phyloP scores from a whole-genome alignment of 148 eudicot genomes.

The Diospyros kaki region DNA sequence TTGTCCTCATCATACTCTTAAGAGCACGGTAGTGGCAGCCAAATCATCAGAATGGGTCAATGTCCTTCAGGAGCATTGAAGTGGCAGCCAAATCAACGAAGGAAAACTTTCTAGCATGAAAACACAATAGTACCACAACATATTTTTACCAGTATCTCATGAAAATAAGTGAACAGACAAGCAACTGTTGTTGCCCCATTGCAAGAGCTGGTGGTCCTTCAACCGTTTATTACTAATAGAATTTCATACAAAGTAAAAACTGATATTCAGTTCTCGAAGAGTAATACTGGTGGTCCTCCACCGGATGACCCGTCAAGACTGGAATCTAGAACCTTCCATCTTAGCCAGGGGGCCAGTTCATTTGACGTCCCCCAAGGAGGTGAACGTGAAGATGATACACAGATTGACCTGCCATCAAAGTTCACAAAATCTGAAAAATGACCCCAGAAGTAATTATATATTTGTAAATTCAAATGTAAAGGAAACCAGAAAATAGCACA shows the following conservation, averaged over 20 bases:
- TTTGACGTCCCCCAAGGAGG: slow-evolving; percentile 91
- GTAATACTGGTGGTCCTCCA: neutral
- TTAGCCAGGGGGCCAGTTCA: slow-evolving; percentile 98
- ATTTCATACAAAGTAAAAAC: neutral
- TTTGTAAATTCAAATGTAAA: neutral
- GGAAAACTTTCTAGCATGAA: no score
- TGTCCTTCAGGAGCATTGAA: no score
- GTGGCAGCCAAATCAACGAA: no score
- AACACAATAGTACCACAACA: no score
- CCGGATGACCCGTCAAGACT: no score
- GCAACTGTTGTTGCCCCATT: neutral
- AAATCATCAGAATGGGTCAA: no score
- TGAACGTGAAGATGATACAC: slow-evolving; percentile 88
- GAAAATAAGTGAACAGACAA: neutral
- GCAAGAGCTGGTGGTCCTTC: neutral
- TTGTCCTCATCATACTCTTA: no score
- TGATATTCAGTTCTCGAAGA: neutral
- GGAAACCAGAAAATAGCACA: slow-evolving; percentile 20
- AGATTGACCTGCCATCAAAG: slow-evolving; percentile 68
- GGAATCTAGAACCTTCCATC: neutral
- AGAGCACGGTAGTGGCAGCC: no score
- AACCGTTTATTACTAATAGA: neutral
- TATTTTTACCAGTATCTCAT: no score
- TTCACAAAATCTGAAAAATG: slow-evolving; percentile 4
- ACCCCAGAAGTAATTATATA: neutral